phyloP scores from a whole-genome alignment of 2,329 filamentous ascomycete species.

The Aspergillus sp. region DNA sequence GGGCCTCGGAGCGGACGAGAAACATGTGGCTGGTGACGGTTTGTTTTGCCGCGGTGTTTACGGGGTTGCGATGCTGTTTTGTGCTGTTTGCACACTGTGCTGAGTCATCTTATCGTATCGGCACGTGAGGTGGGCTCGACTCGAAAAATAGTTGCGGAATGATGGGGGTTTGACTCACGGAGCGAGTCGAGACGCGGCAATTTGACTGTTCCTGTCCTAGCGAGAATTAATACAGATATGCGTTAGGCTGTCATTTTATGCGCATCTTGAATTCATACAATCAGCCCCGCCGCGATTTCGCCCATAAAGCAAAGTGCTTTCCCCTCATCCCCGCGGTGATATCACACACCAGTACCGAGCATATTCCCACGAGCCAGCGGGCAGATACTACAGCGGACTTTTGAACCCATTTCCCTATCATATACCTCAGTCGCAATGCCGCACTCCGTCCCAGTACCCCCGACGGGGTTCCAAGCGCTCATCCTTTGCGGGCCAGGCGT shows the following conservation, averaged over 20 bases:
- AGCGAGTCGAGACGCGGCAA: neutral
- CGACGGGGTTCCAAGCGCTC: conserved; percentile 51
- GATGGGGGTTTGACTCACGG: conserved; percentile 4
- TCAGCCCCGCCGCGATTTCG: neutral
- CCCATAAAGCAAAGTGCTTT: neutral
- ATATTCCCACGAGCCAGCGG: neutral
- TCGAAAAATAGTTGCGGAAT: conserved; percentile 5
- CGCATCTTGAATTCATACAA: neutral
- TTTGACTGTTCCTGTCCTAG: neutral
- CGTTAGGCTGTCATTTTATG: neutral
- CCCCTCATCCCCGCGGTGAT: conserved; percentile 10
- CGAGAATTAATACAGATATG: neutral
- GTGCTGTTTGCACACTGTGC: conserved; percentile 26
- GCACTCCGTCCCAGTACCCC: conserved; percentile 53
- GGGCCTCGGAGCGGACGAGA: conserved; percentile 36
- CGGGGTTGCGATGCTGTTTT: conserved; percentile 21
- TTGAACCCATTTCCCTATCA: neutral
- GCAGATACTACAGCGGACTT: neutral
- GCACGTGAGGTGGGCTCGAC: conserved; percentile 22
- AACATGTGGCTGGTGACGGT: conserved; percentile 43
- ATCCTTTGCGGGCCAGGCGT: conserved; percentile 51
- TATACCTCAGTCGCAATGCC: conserved; percentile 24
- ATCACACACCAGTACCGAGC: conserved; percentile 12
- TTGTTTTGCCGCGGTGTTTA: conserved; percentile 26
- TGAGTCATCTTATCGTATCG: conserved; percentile 19